Base-by-base conservation (phyloP, 306 rosid species). In the Vigna mungo region DNA sequence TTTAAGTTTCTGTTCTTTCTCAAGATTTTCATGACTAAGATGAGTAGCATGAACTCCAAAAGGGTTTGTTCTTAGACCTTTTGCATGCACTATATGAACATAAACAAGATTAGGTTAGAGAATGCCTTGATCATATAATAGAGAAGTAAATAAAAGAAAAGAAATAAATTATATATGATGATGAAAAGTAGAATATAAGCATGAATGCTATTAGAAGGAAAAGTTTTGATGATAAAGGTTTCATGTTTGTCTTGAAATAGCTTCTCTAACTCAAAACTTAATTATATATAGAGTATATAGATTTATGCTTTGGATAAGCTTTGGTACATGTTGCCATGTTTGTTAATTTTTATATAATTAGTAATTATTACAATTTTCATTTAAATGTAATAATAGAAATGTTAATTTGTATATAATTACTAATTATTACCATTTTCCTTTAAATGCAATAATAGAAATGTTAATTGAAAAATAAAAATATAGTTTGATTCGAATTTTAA, bases 151-250 rank as follows among this genome's bases (percentile, higher is more conserved):
- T 25, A 25, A 25, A 18, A 5, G 23, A n/a, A 16, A 60, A 1
- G 48, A 23, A 12, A 11, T 5, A 78, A 20, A 36, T 10, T 8
- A 36, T 75, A 81, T 8, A 36, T 18, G 46, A 49, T 60, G 81
- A 51, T 68, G 81, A 75, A 41, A 75, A 68, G 9, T 32, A 75
- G 67, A 49, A 60, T 27, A 81, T 27, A 48, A 68, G 71, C 41
- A 75, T 17, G 58, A 68, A 81, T 25, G 84, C 34, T 58, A 62
- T 60, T 4, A 75, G 77, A 76, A 76, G 51, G 20, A 75, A 66
- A 18, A 60, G 2, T 37, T 30, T 37, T 69, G 51, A 21, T 34
- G 51, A 21, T 34, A 8, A 30, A 48, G 25, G 77, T 72, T 39
- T 81, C 84, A 81, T 81, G 36, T 59, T 46, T 55, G 21, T 48